These are phyloP conservation scores for Carex myosuroides DNA, from an alignment of 176 grass and related monocot species.

Conservation along the genomic window DNA sequence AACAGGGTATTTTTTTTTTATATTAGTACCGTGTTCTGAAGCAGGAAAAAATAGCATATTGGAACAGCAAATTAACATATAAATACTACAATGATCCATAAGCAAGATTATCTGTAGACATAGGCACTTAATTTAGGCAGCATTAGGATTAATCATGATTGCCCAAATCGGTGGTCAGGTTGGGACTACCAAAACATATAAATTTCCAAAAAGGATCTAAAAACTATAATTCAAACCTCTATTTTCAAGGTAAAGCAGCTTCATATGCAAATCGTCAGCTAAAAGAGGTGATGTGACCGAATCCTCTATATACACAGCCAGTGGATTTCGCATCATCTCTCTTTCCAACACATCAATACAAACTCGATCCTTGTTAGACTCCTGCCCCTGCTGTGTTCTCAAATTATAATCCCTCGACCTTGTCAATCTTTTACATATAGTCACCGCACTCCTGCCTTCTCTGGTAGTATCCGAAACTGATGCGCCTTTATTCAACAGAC, in stretches of 20 bases:
- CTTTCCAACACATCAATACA: conserved; percentile 93
- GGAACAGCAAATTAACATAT: neutral
- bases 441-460: conserved; percentile 63
- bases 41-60: neutral
- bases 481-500: conserved; percentile 72
- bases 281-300: conserved; percentile 87
- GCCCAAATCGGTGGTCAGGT: neutral
- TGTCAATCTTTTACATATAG: conserved; percentile 75
- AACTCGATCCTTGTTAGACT: conserved; percentile 92
- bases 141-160: neutral
- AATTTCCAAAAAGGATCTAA: neutral
- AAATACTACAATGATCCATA: neutral
- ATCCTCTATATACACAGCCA: conserved; percentile 49
- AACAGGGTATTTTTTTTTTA: neutral
- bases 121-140: neutral
- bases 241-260: conserved; percentile 91
- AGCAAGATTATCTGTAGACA: neutral
- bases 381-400: conserved; percentile 64
- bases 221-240: conserved; percentile 54
- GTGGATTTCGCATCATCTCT: conserved; percentile 78
- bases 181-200: neutral
- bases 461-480: conserved; percentile 47
- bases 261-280: conserved; percentile 86
- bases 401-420: conserved; percentile 66
- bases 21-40: neutral